Base-by-base conservation (phyloP, 371 early-diverging fungal genomes). In the Entomophthora muscae region DNA sequence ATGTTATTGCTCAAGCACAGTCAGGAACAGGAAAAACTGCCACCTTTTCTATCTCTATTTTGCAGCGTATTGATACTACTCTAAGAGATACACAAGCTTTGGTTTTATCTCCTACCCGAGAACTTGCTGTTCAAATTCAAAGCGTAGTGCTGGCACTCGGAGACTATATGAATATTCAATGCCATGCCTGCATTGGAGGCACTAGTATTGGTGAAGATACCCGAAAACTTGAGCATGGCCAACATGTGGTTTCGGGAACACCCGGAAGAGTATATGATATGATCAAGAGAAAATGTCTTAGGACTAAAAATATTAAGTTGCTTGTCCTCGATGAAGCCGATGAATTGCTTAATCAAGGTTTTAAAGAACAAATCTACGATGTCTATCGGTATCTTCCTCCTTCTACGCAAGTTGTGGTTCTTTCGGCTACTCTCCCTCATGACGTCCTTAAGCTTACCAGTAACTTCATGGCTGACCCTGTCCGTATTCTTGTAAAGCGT, bases 21-120 rank as follows among this genome's bases (percentile, higher is more conserved):
- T 97, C 98, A 63, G 99, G 99, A 76, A 99, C 99, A 68, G 99
- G 99, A 79, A 99, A 99, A 82, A 99, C 99, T 1, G 99, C 98
- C 31, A 99, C 99, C 12, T 99, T 99, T 79, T 90, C 95, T 32
- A 98, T 99, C 70, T 93, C 95, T 28, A 86, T 91, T 62, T 82
- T 99, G 52, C 99, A 99, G 73, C 76, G 80, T 55, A 85, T 99
- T 64, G 94, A 98, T 73, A 82, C 85, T 55, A 77, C 78, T 17
- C 61, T 84, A 23, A 78, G 86, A 57, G 86, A 89, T 71, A 89
- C 91, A 29, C 99, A 99, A 77, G 98, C 97, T 3, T 81, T 99
- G 58, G 90, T 99, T 42, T 79, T 99, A 52, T 91, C 95, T 42
- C 97, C 95, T 10, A 99, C 99, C n/a, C 91, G 99, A 66, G 99